phyloP scores from a whole-genome alignment of 2,329 filamentous ascomycete species.

The Aphanocladium album region DNA sequence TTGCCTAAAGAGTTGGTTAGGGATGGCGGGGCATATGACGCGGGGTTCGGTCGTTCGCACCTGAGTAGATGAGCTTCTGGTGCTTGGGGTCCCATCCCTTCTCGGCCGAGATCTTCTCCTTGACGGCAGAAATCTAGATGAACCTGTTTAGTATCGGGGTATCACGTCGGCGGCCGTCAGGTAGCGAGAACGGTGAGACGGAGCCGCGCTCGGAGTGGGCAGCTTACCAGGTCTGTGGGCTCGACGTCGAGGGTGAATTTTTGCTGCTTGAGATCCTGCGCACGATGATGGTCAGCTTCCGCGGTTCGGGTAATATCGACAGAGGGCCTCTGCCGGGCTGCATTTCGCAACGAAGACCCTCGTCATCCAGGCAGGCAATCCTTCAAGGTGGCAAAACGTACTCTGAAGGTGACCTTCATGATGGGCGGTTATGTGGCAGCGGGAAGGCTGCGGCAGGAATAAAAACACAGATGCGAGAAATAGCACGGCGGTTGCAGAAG shows the following conservation, averaged over 20 bases:
- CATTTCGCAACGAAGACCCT: background rate
- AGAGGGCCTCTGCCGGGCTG: background rate
- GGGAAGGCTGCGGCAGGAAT: constrained; percentile 13
- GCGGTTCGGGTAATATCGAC: background rate
- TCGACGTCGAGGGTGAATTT: constrained; percentile 97
- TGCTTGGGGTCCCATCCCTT: constrained; percentile 90
- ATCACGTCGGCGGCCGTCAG: background rate
- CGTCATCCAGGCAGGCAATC: background rate
- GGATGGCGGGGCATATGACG: constrained; percentile 5
- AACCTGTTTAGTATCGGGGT: background rate
- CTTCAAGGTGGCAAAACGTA: constrained; percentile 30
- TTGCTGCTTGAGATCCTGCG: constrained; percentile 93
- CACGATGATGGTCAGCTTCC: background rate
- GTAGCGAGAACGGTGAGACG: constrained; percentile 7
- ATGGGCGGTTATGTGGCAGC: constrained; percentile 38
- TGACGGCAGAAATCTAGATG: constrained; percentile 75
- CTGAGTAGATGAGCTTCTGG: constrained; percentile 97
- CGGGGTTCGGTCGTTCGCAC: constrained; percentile 45
- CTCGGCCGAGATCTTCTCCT: constrained; percentile 85
- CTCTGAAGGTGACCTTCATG: constrained; percentile 67
- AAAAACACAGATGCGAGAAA: background rate
- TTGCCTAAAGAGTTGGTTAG: constrained; percentile 60
- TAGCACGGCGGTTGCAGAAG: background rate
- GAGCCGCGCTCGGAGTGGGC: constrained; percentile 24
- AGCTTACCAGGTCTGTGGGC: constrained; percentile 79